These are phyloP conservation scores for Pulveroboletus ravenelii DNA, from an alignment of 768 basidiomycete species.

Conservation along the genomic window DNA sequence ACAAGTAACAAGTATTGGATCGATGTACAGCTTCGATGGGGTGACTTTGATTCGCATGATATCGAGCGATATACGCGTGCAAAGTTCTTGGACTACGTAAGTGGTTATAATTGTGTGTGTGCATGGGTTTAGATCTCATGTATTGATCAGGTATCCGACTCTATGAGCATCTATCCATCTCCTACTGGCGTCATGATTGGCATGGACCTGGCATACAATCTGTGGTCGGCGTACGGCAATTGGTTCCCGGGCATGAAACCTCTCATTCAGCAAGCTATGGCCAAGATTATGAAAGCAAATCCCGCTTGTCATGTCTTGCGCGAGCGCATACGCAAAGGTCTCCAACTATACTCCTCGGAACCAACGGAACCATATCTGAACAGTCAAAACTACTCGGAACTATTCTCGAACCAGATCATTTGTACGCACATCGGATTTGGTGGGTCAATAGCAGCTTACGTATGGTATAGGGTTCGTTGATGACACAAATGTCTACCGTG, in stretches of 20 bases:
- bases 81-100: slow-evolving; percentile 96
- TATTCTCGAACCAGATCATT: slow-evolving; percentile 98
- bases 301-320: slow-evolving; percentile 96
- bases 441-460: slow-evolving; percentile 4
- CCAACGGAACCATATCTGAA: slow-evolving; percentile 99
- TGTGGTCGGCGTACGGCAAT: slow-evolving; percentile 98
- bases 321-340: slow-evolving; percentile 97
- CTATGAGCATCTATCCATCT: slow-evolving; percentile 98
- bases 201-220: slow-evolving; percentile 96
- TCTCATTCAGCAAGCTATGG: slow-evolving; percentile 97
- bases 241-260: slow-evolving; percentile 99
- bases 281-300: slow-evolving; percentile 99
- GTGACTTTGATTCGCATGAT: slow-evolving; percentile 98
- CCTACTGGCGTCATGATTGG: slow-evolving; percentile 99
- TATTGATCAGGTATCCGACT: slow-evolving; percentile 70
- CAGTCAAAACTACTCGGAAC: slow-evolving; percentile 94
- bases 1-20: slow-evolving; percentile 99
- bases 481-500: slow-evolving; percentile 99
- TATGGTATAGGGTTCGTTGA: slow-evolving; percentile 87
- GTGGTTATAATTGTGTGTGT: slow-evolving; percentile 18
- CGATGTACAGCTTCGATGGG: slow-evolving; percentile 93
- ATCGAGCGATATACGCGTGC: slow-evolving; percentile 98
- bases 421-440: slow-evolving; percentile 42
- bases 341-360: slow-evolving; percentile 97
- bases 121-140: slow-evolving; percentile 2